A percentile compares a stretch with the other conserved stretches of the same genome.
These are phyloP conservation scores for Rutstroemia sp. DNA, from an alignment of 2,329 filamentous ascomycete species.

Conservation along the genomic window DNA sequence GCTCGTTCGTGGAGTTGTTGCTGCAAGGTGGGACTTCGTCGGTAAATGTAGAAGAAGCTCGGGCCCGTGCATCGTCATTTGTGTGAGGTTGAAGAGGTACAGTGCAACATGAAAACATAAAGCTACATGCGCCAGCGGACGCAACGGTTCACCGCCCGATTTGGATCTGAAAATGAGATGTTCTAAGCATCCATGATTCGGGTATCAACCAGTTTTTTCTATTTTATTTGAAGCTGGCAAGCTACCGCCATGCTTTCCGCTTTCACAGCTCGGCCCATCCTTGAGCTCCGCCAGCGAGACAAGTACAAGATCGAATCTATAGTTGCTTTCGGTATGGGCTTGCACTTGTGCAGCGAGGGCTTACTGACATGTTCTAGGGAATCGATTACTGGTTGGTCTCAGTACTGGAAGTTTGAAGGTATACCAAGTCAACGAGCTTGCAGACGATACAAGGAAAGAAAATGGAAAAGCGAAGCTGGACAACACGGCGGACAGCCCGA, in stretches of 20 bases:
- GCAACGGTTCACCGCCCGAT: not conserved
- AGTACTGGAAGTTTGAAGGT: constrained; percentile 84
- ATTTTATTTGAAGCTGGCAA: constrained; percentile 20
- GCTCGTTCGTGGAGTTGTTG: no score
- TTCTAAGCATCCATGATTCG: constrained; percentile 2
- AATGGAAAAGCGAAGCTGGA: constrained; percentile 31
- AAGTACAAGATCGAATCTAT: constrained; percentile 97
- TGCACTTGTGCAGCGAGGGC: not conserved
- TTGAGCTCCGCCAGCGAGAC: constrained; percentile 93
- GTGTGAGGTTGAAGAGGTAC: not conserved
- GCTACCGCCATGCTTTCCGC: constrained; percentile 77
- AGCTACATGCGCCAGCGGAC: constrained; percentile 16
- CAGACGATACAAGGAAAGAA: constrained; percentile 34
- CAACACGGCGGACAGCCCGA: constrained; percentile 16
- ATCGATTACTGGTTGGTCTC: constrained; percentile 84
- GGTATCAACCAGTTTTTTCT: not conserved
- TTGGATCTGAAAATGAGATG: not conserved
- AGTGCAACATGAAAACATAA: constrained; percentile 6
- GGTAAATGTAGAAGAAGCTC: constrained; percentile 2
- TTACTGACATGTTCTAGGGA: constrained; percentile 45
- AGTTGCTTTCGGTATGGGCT: constrained; percentile 67
- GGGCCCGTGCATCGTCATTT: constrained; percentile 6
- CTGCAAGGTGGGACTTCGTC: not conserved
- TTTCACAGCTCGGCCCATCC: constrained; percentile 90
- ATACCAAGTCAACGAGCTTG: constrained; percentile 75